Conservation (phyloP, 2,329 filamentous ascomycete genomes). For the Aspergillus proliferans region DNA sequence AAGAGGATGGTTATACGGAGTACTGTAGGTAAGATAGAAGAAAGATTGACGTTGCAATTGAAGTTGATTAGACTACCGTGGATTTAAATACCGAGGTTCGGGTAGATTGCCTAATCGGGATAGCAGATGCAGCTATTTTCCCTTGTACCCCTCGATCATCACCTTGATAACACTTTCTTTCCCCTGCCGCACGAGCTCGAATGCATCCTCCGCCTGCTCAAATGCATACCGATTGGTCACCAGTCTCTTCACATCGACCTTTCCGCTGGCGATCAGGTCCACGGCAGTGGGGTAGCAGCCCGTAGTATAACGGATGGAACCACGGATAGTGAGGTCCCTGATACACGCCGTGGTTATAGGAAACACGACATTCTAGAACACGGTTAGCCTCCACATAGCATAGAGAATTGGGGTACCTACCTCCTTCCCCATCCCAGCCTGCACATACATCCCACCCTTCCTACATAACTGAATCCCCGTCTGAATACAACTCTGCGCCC, state of each 20-base stretch:
- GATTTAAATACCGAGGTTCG: background rate
- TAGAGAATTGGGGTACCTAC: constrained; percentile 10
- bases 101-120: background rate
- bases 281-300: constrained; percentile 48
- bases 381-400: background rate
- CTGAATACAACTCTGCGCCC: constrained; percentile 45
- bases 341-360: constrained; percentile 48
- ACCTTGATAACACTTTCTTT: constrained; percentile 39
- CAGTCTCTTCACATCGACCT: constrained; percentile 32
- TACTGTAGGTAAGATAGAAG: background rate
- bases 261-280: constrained; percentile 45
- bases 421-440: constrained; percentile 48
- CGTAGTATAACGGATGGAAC: constrained; percentile 47
- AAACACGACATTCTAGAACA: constrained; percentile 41
- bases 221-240: constrained; percentile 40
- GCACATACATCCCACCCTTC: constrained; percentile 47
- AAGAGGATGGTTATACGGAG: no score
- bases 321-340: constrained; percentile 44
- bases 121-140: background rate
- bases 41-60: background rate
- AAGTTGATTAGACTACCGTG: background rate
- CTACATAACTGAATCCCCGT: constrained; percentile 40
- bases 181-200: constrained; percentile 39
- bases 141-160: constrained; percentile 35
- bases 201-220: constrained; percentile 45